Conservation (phyloP, 1,139 yeast species). For the Kodamaea plutei region DNA sequence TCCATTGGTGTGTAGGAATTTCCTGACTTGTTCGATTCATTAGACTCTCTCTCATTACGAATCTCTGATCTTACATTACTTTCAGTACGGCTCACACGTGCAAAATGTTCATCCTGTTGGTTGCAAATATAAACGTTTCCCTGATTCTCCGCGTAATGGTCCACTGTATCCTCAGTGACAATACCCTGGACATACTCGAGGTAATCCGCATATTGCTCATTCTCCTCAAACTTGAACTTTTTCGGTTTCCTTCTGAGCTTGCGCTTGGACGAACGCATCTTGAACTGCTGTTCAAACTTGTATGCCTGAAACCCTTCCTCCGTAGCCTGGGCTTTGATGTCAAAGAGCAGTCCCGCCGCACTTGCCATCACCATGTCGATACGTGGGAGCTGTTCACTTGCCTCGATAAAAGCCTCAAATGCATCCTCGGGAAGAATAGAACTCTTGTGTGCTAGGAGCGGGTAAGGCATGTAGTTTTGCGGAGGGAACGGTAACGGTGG, state of each 20-base stretch:
- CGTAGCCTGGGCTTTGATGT: conserved; percentile 31
- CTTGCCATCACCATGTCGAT: conserved; percentile 48
- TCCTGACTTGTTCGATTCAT: background rate
- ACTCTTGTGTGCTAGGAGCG: conserved; percentile 35
- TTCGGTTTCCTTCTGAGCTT: conserved; percentile 27
- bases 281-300: conserved; percentile 40
- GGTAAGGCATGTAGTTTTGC: conserved; percentile 47
- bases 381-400: conserved; percentile 36
- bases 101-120: background rate
- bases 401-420: conserved; percentile 34
- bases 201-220: conserved; percentile 11
- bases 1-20: background rate
- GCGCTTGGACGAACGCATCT: conserved; percentile 25
- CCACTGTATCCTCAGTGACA: conserved; percentile 1
- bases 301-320: conserved; percentile 29
- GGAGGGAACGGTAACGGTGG: conserved; percentile 50
- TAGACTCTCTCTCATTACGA: background rate
- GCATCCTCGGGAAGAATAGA: conserved; percentile 36
- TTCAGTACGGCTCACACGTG: background rate
- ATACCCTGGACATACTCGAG: conserved; percentile 10
- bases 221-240: conserved; percentile 6
- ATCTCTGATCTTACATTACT: background rate
- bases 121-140: background rate
- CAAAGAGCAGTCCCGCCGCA: conserved; percentile 46
- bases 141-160: conserved; percentile 3